A percentile compares a stretch with the other conserved stretches of the same genome.
phyloP scores from a whole-genome alignment of 75 land plant species.

The Picea glauca region DNA sequence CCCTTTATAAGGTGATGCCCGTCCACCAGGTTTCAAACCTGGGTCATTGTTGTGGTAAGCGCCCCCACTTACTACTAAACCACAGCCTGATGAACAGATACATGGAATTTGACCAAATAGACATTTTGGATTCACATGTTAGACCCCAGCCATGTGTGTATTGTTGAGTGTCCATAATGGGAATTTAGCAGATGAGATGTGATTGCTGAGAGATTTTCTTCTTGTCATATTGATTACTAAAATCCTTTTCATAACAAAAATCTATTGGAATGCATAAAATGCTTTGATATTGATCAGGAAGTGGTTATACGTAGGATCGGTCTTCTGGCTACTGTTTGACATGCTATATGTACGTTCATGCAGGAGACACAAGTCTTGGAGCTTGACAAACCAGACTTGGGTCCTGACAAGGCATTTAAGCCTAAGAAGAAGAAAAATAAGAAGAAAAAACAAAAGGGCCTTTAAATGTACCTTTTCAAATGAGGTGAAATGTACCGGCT shows the following conservation, averaged over 20 bases:
- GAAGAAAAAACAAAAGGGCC: background rate
- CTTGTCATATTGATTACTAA: background rate
- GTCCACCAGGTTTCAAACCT: too few species aligned
- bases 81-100: too few species aligned
- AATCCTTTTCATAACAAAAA: background rate
- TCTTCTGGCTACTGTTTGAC: background rate
- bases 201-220: background rate
- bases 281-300: background rate
- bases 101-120: background rate
- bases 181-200: background rate
- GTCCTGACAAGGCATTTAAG: background rate
- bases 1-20: too few species aligned
- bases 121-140: background rate
- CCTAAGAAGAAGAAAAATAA: slow-evolving; percentile 6
- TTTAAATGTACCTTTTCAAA: background rate
- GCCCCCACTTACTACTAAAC: too few species aligned
- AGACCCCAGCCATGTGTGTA: background rate
- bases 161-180: background rate
- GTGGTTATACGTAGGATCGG: background rate
- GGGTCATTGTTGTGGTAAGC: too few species aligned
- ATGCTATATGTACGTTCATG: background rate
- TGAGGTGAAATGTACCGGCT: background rate
- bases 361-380: slow-evolving; percentile 1
- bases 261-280: background rate
- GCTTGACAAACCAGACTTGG: slow-evolving; percentile 1